Base-by-base conservation (phyloP, 495 filamentous ascomycete species). In the Annulohypoxylon bovei region DNA sequence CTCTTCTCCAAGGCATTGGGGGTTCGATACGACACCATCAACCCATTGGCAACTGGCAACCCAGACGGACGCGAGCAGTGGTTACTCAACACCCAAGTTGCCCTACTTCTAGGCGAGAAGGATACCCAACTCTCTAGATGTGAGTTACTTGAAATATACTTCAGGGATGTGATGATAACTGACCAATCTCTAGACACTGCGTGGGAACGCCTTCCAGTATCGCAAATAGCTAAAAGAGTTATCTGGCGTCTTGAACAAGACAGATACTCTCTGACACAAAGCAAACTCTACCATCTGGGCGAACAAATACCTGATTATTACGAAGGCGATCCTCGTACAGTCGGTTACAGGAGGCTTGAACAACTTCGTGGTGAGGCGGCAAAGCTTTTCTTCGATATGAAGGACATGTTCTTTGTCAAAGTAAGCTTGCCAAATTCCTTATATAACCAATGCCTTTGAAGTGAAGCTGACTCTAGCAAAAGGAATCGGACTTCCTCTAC, bases 361-460 rank as follows among this genome's bases (percentile, higher is more conserved):
- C 65, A 69, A 20, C 79, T 85, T 23, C 79, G 81, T 22, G 78
- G 73, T 23, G 76, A 82, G 33, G 83, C 83, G 4, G 81, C 79
- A 72, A 72, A 84, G 39, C 79, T 81, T 67, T 88, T 88, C 73
- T 73, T 80, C 57, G 79, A 80, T 6, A 82, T 83, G 73, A 84
- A 91, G 70, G 82, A 91, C 71, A 82, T 93, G 76, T 94, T 94
- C 77, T 93, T 92, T 84, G 86, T 94, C 72, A 91, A 88, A 82
- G 90, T 92, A 82, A 67, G 78, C 66, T 32, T 33, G 8, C 32
- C 33, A n/a, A 8, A 12, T 18, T 30, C 23, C 47, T 6, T 16
- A 22, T 27, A 47, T 62, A 0, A 4, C 56, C 22, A 25, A 37
- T 18, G n/a, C 33, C 4, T 0, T 8, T 57, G 14, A 33, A n/a